phyloP scores from a whole-genome alignment of 2,329 filamentous ascomycete species.

The Dissoconium aciculare region DNA sequence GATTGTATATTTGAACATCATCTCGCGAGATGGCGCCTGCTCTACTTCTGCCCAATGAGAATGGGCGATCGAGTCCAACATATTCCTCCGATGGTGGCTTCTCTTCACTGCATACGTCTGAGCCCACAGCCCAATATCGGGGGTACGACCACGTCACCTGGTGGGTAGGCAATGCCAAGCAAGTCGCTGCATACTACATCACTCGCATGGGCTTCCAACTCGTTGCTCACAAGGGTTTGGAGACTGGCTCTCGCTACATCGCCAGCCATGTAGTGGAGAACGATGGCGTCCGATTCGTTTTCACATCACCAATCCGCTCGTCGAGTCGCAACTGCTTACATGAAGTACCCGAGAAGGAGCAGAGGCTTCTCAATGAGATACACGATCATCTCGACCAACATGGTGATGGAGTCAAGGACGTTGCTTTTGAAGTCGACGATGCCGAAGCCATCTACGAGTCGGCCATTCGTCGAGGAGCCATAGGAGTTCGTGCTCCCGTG shows the following conservation, averaged over 20 bases:
- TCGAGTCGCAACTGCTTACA: conserved; percentile 15
- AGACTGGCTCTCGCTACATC: conserved; percentile 68
- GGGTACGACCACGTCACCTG: conserved; percentile 90
- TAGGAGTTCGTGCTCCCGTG: conserved; percentile 50
- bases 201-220: conserved; percentile 73
- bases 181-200: conserved; percentile 79
- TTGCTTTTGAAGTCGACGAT: conserved; percentile 86
- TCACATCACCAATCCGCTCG: conserved; percentile 63
- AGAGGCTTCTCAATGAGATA: conserved; percentile 53
- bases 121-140: no score
- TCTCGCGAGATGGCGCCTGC: conserved; percentile 25
- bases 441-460: conserved; percentile 64
- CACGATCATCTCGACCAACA: conserved; percentile 73
- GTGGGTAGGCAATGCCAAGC: conserved; percentile 95
- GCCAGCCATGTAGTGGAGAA: conserved; percentile 76
- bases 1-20: no score
- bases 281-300: conserved; percentile 62
- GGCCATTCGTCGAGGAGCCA: conserved; percentile 51
- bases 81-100: conserved; percentile 8
- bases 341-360: conserved; percentile 39
- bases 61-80: conserved; percentile 16
- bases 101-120: no score
- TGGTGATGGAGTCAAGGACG: conserved; percentile 87
- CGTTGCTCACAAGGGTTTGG: conserved; percentile 72
- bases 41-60: conserved; percentile 17